Conservation (phyloP, 148 eudicot species). For the Oxyria digyna region DNA sequence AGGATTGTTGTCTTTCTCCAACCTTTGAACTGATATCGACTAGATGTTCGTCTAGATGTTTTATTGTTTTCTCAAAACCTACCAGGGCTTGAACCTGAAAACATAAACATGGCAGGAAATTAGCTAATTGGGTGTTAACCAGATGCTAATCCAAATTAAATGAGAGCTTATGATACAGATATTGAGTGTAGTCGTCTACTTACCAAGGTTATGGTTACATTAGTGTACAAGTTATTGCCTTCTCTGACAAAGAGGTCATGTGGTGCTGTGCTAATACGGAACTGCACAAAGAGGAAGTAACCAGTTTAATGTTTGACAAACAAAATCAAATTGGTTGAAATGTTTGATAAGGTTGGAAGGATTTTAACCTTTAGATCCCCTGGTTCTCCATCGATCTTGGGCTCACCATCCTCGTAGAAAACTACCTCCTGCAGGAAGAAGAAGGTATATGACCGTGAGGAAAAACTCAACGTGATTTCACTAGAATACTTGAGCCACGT, state of each 20-base stretch:
- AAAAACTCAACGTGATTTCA: not conserved
- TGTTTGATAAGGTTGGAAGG: not conserved
- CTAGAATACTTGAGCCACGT: not conserved
- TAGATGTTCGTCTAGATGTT: slow-evolving; percentile 82
- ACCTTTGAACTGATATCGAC: slow-evolving; percentile 79
- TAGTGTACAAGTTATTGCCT: slow-evolving; percentile 74
- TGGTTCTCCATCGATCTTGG: slow-evolving; percentile 84
- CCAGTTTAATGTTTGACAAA: not conserved
- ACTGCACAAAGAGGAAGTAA: slow-evolving; percentile 30
- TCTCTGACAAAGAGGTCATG: slow-evolving; percentile 80
- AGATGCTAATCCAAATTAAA: not conserved
- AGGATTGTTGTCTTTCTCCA: not conserved
- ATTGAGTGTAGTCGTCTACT: too few species aligned
- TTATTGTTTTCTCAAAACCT: slow-evolving; percentile 82
- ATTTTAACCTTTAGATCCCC: slow-evolving; percentile 74
- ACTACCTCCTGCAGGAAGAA: slow-evolving; percentile 48
- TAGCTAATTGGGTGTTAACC: not conserved
- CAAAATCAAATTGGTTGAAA: not conserved
- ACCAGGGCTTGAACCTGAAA: slow-evolving; percentile 88
- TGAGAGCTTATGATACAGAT: not conserved
- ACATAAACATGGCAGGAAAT: not conserved
- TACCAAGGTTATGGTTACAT: slow-evolving; percentile 81
- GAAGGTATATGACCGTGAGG: not conserved
- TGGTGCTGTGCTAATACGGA: slow-evolving; percentile 82
- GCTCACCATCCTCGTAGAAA: slow-evolving; percentile 93